Conservation (phyloP, 2,329 filamentous ascomycete genomes). For the Cytospora schulzeri region DNA sequence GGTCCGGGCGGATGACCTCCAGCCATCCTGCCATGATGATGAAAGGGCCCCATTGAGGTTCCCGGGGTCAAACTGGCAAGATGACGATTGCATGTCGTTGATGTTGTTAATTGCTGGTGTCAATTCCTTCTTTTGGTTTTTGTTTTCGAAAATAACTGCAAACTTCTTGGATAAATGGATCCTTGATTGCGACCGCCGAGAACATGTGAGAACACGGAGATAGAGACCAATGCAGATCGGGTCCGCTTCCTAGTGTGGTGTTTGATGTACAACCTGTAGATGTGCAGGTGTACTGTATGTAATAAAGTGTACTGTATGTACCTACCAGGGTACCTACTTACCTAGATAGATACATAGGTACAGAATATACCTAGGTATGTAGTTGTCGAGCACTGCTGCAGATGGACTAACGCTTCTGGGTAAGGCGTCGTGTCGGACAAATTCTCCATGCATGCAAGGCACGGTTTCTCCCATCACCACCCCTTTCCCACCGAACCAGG, state of each 20-base stretch:
- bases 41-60: not conserved
- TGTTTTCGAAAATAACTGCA: not conserved
- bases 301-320: no score
- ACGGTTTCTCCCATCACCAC: slow-evolving; percentile 1
- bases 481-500: not conserved
- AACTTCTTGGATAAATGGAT: not conserved
- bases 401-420: slow-evolving; percentile 8
- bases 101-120: not conserved
- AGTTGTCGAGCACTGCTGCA: slow-evolving; percentile 18
- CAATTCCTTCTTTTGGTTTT: no score
- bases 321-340: not conserved
- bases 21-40: not conserved
- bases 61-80: no score
- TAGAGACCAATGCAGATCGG: no score
- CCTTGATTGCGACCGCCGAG: no score
- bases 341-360: not conserved
- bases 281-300: not conserved
- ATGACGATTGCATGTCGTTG: not conserved
- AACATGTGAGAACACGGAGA: not conserved
- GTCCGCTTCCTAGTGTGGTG: no score
- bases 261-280: no score
- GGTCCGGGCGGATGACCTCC: slow-evolving; percentile 3
- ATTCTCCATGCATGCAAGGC: slow-evolving; percentile 13
- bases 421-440: slow-evolving; percentile 22
- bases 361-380: not conserved